Percentiles rank a stretch among this genome's conserved stretches.
These are phyloP conservation scores for Oryza officinalis DNA, from an alignment of 176 grass and related monocot genomes.

Conservation along the genomic window DNA sequence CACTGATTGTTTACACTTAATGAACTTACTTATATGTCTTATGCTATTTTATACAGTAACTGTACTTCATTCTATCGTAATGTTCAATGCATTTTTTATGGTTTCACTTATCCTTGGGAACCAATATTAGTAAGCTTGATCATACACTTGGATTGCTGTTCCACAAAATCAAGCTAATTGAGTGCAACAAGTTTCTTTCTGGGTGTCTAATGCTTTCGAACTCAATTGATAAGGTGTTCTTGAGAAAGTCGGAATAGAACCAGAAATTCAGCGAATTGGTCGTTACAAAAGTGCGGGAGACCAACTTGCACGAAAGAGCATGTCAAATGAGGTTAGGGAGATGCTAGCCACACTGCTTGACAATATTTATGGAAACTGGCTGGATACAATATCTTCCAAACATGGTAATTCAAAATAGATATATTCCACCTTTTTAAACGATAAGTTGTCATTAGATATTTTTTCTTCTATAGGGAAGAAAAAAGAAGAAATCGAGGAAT, in stretches of 20 bases:
- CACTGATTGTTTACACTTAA: neutral
- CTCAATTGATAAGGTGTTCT: conserved; percentile 53
- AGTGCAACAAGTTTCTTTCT: conserved; percentile 27
- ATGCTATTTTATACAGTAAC: conserved; percentile 7
- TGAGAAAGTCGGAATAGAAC: conserved; percentile 86
- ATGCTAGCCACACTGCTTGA: conserved; percentile 80
- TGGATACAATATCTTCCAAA: conserved; percentile 79
- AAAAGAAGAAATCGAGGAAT: conserved; percentile 76
- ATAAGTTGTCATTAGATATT: conserved; percentile 27
- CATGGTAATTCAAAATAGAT: conserved; percentile 55
- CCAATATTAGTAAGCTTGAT: conserved; percentile 10
- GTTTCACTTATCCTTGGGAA: conserved; percentile 20
- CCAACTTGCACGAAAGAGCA: conserved; percentile 64
- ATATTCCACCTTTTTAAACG: conserved; percentile 35
- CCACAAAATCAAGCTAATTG: conserved; percentile 18
- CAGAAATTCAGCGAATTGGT: conserved; percentile 91
- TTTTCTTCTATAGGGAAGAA: conserved; percentile 77
- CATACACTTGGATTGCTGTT: conserved; percentile 20
- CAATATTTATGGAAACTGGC: conserved; percentile 95
- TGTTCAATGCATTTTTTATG: conserved; percentile 30
- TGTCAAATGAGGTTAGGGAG: conserved; percentile 94
- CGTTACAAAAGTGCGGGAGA: conserved; percentile 90
- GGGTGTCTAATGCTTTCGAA: conserved; percentile 33
- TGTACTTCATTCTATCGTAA: conserved; percentile 3
- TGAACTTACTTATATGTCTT: neutral